Conservation (phyloP, 495 filamentous ascomycete species). For the Platismatia glauca region DNA sequence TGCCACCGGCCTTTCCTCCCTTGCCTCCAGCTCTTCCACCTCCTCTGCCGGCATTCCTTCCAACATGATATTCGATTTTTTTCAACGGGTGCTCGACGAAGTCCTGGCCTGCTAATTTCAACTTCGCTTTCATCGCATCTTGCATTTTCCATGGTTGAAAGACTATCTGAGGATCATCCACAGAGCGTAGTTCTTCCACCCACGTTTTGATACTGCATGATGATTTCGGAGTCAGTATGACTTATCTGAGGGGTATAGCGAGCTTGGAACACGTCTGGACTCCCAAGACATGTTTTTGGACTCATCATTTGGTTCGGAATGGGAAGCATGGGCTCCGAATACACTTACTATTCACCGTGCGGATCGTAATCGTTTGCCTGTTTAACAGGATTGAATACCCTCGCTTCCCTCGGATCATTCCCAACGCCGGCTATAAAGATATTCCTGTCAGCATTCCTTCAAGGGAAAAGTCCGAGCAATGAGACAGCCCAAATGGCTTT, state of each 20-base stretch:
- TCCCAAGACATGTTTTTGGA: too few species aligned
- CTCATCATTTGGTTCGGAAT: too few species aligned
- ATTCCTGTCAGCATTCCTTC: too few species aligned
- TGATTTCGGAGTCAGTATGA: too few species aligned
- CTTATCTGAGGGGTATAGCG: too few species aligned
- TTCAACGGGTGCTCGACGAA: conserved; percentile 48
- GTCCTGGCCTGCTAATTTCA: conserved; percentile 44
- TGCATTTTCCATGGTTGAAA: conserved; percentile 57
- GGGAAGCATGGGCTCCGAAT: too few species aligned
- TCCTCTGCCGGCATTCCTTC: conserved; percentile 29
- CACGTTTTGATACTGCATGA: conserved; percentile 54
- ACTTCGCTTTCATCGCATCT: conserved; percentile 38
- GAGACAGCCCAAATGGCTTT: too few species aligned
- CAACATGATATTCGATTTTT: conserved; percentile 45
- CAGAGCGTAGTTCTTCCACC: conserved; percentile 50
- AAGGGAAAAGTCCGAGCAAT: too few species aligned
- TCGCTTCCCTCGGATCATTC: conserved; percentile 56
- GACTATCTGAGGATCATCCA: conserved; percentile 45
- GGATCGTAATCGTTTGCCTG: conserved; percentile 57
- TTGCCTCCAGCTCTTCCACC: conserved; percentile 22
- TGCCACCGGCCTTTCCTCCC: conserved; percentile 20
- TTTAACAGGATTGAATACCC: conserved; percentile 58
- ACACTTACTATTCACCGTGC: conserved; percentile 55
- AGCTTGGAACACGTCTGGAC: too few species aligned
- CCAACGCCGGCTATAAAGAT: conserved; percentile 67